Evolutionary conservation across 441 rosid genomes (phyloP).

Genomic region (Melastoma candidum): DNA sequence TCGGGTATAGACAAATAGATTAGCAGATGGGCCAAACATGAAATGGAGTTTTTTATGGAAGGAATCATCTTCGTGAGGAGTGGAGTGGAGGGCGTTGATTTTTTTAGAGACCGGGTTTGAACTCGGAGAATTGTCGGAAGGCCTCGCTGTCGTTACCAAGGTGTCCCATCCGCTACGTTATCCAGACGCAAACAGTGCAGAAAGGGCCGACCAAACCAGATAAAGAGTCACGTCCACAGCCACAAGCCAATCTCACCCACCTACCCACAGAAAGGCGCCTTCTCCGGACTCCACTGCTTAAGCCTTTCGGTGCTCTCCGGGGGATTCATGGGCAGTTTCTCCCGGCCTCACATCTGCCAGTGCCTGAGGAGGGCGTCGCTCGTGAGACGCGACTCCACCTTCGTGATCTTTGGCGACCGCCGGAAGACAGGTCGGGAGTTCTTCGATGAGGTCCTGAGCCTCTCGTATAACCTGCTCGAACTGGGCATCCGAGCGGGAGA

Average conservation of each 20-base stretch:
- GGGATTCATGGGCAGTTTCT: slow-evolving; percentile 35
- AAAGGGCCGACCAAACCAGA: too few relatives aligned
- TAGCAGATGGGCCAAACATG: too few relatives aligned
- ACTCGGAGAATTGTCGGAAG: too few relatives aligned
- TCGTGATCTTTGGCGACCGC: slow-evolving; percentile 34
- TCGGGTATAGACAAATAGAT: too few relatives aligned
- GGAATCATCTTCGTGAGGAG: too few relatives aligned
- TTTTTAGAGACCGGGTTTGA: too few relatives aligned
- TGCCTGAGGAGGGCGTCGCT: slow-evolving; percentile 52
- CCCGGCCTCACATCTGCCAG: slow-evolving; percentile 61
- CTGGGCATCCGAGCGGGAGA: slow-evolving; percentile 49
- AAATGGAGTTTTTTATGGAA: too few relatives aligned
- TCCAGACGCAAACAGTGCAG: too few relatives aligned
- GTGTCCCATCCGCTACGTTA: too few relatives aligned
- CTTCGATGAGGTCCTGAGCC: slow-evolving; percentile 36
- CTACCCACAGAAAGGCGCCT: neutral
- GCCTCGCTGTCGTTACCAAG: too few relatives aligned
- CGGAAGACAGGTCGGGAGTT: slow-evolving; percentile 47
- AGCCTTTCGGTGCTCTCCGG: neutral
- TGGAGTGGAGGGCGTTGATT: too few relatives aligned
- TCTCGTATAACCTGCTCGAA: slow-evolving; percentile 38
- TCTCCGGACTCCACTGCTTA: neutral
- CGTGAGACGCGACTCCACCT: slow-evolving; percentile 29
- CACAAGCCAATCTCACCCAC: neutral
- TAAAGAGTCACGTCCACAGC: too few relatives aligned